phyloP scores from a whole-genome alignment of 148 eudicot genomes.

The Drosera capensis region DNA sequence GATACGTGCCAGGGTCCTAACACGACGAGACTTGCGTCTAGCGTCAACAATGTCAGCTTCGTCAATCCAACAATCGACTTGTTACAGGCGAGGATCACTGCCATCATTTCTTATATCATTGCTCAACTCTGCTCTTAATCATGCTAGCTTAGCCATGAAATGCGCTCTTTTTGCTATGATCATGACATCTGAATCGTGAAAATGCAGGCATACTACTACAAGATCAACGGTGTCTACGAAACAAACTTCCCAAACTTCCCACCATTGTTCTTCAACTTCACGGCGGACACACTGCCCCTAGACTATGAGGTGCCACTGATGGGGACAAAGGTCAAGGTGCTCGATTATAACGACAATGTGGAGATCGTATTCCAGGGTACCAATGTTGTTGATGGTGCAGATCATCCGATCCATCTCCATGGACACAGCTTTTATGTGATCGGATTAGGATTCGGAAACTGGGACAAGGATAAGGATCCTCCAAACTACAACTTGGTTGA shows the following conservation, averaged over 20 bases:
- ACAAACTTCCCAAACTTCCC: constrained; percentile 5
- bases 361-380: constrained; percentile 8
- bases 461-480: constrained; percentile 5
- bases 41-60: constrained; percentile 20
- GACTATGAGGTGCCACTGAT: neutral
- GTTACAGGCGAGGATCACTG: too few relatives aligned
- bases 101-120: too few relatives aligned
- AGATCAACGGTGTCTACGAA: neutral
- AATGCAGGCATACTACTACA: constrained; percentile 6
- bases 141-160: too few relatives aligned
- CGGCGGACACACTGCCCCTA: constrained; percentile 1
- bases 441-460: constrained; percentile 7
- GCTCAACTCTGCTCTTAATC: too few relatives aligned
- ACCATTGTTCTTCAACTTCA: constrained; percentile 6
- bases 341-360: constrained; percentile 1
- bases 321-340: constrained; percentile 2
- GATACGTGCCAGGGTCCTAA: constrained; percentile 18
- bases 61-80: constrained; percentile 13
- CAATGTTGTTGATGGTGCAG: constrained; percentile 1
- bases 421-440: constrained; percentile 10
- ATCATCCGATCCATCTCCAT: constrained; percentile 11
- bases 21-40: constrained; percentile 14
- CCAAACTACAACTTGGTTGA: constrained; percentile 6
- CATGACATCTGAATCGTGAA: too few relatives aligned
- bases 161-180: too few relatives aligned